phyloP scores from a whole-genome alignment of 371 early-diverging fungal genomes.

The Mortierella sp. region DNA sequence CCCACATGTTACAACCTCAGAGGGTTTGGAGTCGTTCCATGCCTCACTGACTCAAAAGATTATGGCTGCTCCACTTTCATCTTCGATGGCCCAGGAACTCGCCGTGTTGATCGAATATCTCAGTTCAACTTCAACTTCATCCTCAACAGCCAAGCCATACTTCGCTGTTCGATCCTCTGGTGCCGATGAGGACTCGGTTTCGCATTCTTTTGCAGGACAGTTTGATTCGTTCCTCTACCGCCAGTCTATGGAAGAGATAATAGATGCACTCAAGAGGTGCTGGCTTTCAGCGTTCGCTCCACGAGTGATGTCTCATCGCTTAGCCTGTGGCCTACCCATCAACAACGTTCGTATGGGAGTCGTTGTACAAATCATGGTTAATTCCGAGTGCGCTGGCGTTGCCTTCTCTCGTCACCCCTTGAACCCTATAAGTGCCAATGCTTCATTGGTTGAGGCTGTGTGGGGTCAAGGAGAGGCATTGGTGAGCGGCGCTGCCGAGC shows the following conservation, averaged over 20 bases:
- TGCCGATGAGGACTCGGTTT: constrained; percentile 57
- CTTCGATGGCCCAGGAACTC: constrained; percentile 35
- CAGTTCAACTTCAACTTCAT: constrained; percentile 20
- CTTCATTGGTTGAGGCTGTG: constrained; percentile 49
- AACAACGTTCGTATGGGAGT: constrained; percentile 56
- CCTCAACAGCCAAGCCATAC: constrained; percentile 23
- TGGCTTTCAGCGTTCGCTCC: constrained; percentile 58
- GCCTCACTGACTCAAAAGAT: constrained; percentile 37
- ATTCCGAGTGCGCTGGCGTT: constrained; percentile 55
- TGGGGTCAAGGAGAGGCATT: constrained; percentile 56
- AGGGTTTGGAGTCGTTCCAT: constrained; percentile 51
- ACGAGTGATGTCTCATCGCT: constrained; percentile 56
- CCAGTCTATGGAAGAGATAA: constrained; percentile 50
- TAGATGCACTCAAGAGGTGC: constrained; percentile 51
- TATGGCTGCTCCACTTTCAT: constrained; percentile 40
- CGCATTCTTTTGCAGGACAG: constrained; percentile 57
- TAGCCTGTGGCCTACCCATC: constrained; percentile 40
- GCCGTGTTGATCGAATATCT: constrained; percentile 35
- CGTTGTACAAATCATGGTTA: constrained; percentile 57
- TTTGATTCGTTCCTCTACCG: constrained; percentile 57
- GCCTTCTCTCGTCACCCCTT: constrained; percentile 55
- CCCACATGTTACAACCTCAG: constrained; percentile 36
- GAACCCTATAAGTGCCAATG: constrained; percentile 51
- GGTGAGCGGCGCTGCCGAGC: constrained; percentile 56
- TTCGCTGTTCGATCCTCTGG: constrained; percentile 60